phyloP scores from a whole-genome alignment of 2,329 filamentous ascomycete species.

The Monosporascus sp. region DNA sequence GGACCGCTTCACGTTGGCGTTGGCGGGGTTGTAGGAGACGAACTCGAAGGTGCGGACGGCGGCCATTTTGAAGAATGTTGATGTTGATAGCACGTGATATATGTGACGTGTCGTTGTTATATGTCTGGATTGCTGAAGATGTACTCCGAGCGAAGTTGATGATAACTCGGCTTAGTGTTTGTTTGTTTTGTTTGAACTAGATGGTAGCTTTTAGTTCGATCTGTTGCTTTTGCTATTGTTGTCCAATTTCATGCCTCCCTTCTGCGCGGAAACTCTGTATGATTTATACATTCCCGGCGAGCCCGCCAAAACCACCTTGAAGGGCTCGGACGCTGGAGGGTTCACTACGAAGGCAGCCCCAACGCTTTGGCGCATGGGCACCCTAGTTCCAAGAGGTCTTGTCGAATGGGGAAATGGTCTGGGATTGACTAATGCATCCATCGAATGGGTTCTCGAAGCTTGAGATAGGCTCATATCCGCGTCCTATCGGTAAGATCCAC shows the following conservation, averaged over 20 bases:
- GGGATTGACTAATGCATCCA: not conserved
- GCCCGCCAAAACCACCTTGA: not conserved
- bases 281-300: not conserved
- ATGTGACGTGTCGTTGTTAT: not conserved
- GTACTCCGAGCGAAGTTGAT: too few species aligned
- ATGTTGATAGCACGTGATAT: not conserved
- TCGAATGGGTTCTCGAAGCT: too few species aligned
- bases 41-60: not conserved
- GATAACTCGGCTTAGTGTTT: too few species aligned
- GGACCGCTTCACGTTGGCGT: slow-evolving; percentile 1
- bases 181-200: too few species aligned
- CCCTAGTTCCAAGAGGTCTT: not conserved
- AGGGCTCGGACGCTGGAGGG: not conserved
- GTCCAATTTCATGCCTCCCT: too few species aligned
- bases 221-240: too few species aligned
- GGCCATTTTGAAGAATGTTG: not conserved
- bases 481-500: too few species aligned
- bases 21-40: slow-evolving; percentile 2
- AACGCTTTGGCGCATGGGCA: not conserved
- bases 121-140: not conserved
- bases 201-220: too few species aligned
- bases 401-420: not conserved
- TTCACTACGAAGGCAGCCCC: not conserved
- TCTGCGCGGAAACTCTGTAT: too few species aligned
- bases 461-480: too few species aligned